A percentile compares a stretch with the other conserved stretches of the same genome.
Evolutionary conservation across 1,139 yeast species (phyloP).

Genomic region (Scheffersomyces stambukii): DNA sequence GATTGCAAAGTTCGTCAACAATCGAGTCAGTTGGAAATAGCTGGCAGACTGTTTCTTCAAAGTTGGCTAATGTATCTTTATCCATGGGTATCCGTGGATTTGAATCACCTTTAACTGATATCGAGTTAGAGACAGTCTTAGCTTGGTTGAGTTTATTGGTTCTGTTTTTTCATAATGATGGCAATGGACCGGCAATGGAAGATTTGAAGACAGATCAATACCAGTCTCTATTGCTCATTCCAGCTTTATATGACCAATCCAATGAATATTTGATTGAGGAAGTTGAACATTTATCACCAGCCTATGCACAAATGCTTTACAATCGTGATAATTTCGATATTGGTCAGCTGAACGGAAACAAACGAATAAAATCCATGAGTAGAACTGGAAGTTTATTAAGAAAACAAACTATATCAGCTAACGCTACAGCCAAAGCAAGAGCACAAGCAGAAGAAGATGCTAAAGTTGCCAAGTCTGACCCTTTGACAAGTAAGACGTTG

Average conservation of each 20-base stretch:
- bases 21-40: constrained; percentile 13
- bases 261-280: constrained; percentile 49
- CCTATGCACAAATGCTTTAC: constrained; percentile 45
- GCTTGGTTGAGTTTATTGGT: constrained; percentile 68
- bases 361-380: constrained; percentile 1
- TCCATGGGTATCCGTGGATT: constrained; percentile 20
- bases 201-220: constrained; percentile 61
- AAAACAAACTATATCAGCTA: constrained; percentile 65
- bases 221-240: constrained; percentile 60
- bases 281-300: constrained; percentile 55
- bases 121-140: constrained; percentile 67
- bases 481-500: constrained; percentile 50
- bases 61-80: constrained; percentile 45
- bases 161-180: constrained; percentile 77
- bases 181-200: constrained; percentile 75
- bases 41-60: constrained; percentile 50
- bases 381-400: constrained; percentile 55
- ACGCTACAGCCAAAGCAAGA: constrained; percentile 62
- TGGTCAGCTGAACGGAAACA: constrained; percentile 2
- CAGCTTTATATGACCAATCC: constrained; percentile 63
- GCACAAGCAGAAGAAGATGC: constrained; percentile 49
- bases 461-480: constrained; percentile 50
- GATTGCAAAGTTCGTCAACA: constrained; percentile 9
- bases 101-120: constrained; percentile 52
- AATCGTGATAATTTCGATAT: constrained; percentile 36